Evolutionary conservation across 371 early-diverging fungal genomes (phyloP), one percentile per base, ranked within the genome.

Genomic region (Circinella minor): DNA sequence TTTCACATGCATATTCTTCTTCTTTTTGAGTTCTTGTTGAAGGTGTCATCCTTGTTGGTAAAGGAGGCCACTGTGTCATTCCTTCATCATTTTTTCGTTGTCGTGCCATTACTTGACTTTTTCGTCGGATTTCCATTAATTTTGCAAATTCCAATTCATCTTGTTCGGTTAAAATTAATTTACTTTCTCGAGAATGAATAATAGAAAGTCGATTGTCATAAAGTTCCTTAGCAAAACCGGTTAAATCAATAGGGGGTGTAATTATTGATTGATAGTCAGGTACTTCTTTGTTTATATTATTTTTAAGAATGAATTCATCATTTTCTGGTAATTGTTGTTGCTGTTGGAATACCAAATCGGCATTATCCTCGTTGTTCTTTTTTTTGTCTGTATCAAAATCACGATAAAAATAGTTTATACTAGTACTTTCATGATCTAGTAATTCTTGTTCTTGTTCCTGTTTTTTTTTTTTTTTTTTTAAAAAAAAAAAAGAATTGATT

Each of bases 181-280:
- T 67, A 47, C 79, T 79, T 34, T 80, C 65, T 36, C 75, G 74
- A 15, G 71, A 69, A 61, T 80, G 81, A 0, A 83, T 61, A 13
- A 83, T 76, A 0, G 83, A 83, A 18, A 80, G 63, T 4, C 83
- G 74, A 59, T 80, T 71, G 34, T 79, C 77, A 64, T 83, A 78
- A 20, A 83, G 67, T 47, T 80, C 75, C 34, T 69, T 65, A 36
- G 83, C 83, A 69, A 83, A 79, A 4, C 73, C 74, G 17, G 75
- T 72, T 15, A 83, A 64, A 63, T 83, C 74, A 67, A 83, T 79
- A 3, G 59, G 60, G 36, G 20, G 47, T 20, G 37, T 65, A 27
- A 27, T 27, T 54, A 11, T 34, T 8, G 46, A 49, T 27, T 27
- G 27, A 2, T 27, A 27, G 27, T 27, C 27, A 27, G 27, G 27